Percentiles rank a stretch among this genome's conserved stretches.
phyloP scores from a whole-genome alignment of 2,329 filamentous ascomycete genomes.

The Arthrocladium fulminans region DNA sequence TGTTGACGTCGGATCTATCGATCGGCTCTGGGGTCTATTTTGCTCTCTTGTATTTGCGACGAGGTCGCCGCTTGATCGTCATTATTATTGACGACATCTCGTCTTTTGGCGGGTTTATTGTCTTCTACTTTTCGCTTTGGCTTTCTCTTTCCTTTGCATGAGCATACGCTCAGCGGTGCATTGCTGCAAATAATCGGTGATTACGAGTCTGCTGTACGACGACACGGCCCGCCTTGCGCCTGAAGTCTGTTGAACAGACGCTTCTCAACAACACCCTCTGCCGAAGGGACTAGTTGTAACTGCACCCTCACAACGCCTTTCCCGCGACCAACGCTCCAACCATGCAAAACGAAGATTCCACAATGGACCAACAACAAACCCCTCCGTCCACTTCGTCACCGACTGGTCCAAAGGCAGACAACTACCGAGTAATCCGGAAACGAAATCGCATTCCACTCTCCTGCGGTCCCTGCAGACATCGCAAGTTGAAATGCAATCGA shows the following conservation, averaged over 20 bases:
- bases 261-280: background rate
- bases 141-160: background rate
- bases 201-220: too few species aligned
- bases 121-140: background rate
- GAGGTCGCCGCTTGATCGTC: background rate
- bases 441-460: conserved; percentile 86
- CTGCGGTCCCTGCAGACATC: conserved; percentile 80
- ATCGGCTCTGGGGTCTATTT: background rate
- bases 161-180: too few species aligned
- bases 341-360: conserved; percentile 7
- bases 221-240: too few species aligned
- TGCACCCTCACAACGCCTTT: background rate
- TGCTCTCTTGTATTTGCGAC: background rate
- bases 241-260: too few species aligned
- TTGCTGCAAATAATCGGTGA: too few species aligned
- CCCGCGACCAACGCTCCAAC: background rate
- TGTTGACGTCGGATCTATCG: too few species aligned
- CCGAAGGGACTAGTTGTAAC: background rate
- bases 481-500: conserved; percentile 94
- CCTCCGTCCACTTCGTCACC: conserved; percentile 27
- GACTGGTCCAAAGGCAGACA: conserved; percentile 65
- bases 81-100: background rate
- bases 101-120: background rate
- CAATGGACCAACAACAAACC: conserved; percentile 4
- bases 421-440: conserved; percentile 82